Base-by-base conservation (phyloP, 1,284 basidiomycete species). In the Irpex lacteus region DNA sequence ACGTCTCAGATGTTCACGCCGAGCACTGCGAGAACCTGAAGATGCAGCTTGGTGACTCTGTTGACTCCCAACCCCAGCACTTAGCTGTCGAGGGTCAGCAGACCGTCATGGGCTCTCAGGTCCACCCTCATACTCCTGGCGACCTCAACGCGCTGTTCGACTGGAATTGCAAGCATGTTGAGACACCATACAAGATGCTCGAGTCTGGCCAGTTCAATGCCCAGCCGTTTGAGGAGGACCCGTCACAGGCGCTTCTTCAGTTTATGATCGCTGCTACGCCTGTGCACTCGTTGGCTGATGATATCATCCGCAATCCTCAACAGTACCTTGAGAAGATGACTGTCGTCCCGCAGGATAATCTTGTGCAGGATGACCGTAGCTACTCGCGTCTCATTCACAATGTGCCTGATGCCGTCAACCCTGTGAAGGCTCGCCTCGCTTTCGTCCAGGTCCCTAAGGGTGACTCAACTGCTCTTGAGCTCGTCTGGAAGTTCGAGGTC, bases 401-500 rank as follows among this genome's bases (percentile, higher is more conserved):
- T 63, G 90, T 92, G 21, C 91, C 91, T 8, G 90, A 89, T 64
- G 74, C 91, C 0, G 84, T 91, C 63, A 85, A 80, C 70, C 88
- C 92, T 5, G 91, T 92, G 69, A 91, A 91, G 79, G 85, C 85
- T 4, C 84, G 81, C 67, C 74, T 90, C 62, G 88, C 86, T 0
- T 93, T 91, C 74, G 78, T 89, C 15, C 92, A 94, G 72, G 85
- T 93, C 4, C 89, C 90, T 8, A 73, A 84, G 4, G 85, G 82
- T 59, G 78, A 82, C 56, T 73, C 76, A 19, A 84, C 82, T 13
- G 79, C 82, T 21, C 82, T 92, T 32, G 81, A 85, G 71, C 83
- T 89, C 62, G 90, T 91, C 8, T 91, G 87, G 88, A 88, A 85
- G 87, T 89, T 92, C 66, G 90, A 92, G 71, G 89, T 92, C n/a